Conservation (phyloP, 345 rosid genomes). For the Schrenkiella parvula region DNA sequence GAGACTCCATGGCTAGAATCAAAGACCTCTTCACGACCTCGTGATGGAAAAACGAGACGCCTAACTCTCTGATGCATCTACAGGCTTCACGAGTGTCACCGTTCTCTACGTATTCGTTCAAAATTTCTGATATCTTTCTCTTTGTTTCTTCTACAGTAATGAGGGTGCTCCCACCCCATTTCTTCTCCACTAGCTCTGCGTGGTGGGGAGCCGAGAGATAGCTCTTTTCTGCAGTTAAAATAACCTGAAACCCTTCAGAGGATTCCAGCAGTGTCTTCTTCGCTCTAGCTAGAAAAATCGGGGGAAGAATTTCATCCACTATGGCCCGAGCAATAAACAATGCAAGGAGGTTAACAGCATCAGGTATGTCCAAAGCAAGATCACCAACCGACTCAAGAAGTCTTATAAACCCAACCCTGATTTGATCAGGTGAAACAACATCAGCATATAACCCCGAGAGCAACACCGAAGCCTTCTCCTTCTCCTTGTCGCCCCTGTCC, state of each 20-base stretch:
- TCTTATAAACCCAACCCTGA: conserved; percentile 91
- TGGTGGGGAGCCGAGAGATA: conserved; percentile 99
- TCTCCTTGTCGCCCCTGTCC: conserved; percentile 99
- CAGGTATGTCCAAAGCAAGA: conserved; percentile 84
- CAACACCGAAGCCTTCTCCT: conserved; percentile 98
- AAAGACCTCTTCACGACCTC: conserved; percentile 98
- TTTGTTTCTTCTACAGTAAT: conserved; percentile 89
- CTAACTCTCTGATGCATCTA: conserved; percentile 87
- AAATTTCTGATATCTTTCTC: conserved; percentile 74
- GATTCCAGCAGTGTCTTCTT: conserved; percentile 71
- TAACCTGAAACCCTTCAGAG: conserved; percentile 77
- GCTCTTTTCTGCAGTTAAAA: conserved; percentile 86
- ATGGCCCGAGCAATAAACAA: conserved; percentile 89
- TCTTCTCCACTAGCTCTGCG: conserved; percentile 94
- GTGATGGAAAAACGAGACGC: conserved; percentile 91
- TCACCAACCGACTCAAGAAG: conserved; percentile 97
- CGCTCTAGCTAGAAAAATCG: conserved; percentile 75
- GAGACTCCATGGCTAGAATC: conserved; percentile 83
- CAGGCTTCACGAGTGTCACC: conserved; percentile 96
- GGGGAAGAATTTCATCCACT: conserved; percentile 96
- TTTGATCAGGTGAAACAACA: conserved; percentile 81
- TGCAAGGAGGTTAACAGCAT: conserved; percentile 93
- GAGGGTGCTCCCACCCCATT: conserved; percentile 98
- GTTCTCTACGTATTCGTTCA: conserved; percentile 81
- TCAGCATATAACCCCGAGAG: conserved; percentile 90